A percentile compares a stretch with the other conserved stretches of the same genome.
Conservation (phyloP, 345 rosid genomes). For the Toxicodendron radicans region DNA sequence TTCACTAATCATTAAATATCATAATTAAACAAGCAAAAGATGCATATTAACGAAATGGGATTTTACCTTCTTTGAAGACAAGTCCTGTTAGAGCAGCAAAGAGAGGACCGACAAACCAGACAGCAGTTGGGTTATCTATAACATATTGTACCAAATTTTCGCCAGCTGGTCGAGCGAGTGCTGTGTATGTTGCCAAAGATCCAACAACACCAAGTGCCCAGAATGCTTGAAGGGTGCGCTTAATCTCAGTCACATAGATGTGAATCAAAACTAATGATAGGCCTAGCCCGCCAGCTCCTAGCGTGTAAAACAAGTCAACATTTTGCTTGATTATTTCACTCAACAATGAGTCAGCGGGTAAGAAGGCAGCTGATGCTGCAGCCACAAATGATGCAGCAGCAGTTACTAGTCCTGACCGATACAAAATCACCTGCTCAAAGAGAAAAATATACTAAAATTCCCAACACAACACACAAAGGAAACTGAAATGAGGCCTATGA, state of each 20-base stretch:
- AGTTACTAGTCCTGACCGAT: constrained; percentile 81
- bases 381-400: constrained; percentile 74
- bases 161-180: constrained; percentile 73
- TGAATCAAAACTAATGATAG: constrained; percentile 75
- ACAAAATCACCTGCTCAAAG: constrained; percentile 66
- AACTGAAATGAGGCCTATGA: too few species aligned
- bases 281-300: constrained; percentile 84
- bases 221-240: constrained; percentile 88
- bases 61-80: constrained; percentile 89
- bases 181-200: constrained; percentile 56
- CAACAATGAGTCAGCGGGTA: constrained; percentile 50
- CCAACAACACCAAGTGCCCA: constrained; percentile 85
- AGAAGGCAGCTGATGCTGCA: constrained; percentile 76
- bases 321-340: constrained; percentile 56
- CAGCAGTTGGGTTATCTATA: constrained; percentile 54
- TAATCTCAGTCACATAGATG: constrained; percentile 88
- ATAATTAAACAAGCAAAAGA: neutral
- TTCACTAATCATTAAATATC: neutral
- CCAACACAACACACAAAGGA: neutral
- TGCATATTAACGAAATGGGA: neutral
- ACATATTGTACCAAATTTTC: constrained; percentile 71
- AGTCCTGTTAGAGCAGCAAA: constrained; percentile 90
- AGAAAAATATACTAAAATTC: neutral
- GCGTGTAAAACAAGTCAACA: constrained; percentile 57
- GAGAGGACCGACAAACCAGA: constrained; percentile 94